Evolutionary conservation across 2,329 filamentous ascomycete genomes (phyloP).

Genomic region (Trichophyton benhamiae): DNA sequence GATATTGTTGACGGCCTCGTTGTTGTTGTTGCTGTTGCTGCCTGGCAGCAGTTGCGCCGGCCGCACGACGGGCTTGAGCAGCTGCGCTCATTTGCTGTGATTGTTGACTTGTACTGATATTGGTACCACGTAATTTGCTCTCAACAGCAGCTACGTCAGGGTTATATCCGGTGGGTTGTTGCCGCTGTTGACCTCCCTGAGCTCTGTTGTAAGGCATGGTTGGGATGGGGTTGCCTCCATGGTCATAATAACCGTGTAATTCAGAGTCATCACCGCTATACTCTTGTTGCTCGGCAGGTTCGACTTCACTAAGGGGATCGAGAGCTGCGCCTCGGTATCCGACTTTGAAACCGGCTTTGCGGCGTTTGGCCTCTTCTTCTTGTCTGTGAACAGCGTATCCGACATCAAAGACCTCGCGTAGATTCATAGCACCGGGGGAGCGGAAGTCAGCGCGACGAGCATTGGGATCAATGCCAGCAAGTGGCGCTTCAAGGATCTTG

Average conservation of each 20-base stretch:
- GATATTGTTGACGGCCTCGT: constrained; percentile 37
- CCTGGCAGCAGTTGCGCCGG: constrained; percentile 30
- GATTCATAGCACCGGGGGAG: constrained; percentile 84
- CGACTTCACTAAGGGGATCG: constrained; percentile 52
- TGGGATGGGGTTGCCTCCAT: constrained; percentile 23
- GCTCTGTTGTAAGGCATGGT: constrained; percentile 31
- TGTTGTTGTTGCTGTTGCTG: constrained; percentile 35
- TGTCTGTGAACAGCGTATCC: constrained; percentile 95
- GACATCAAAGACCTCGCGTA: constrained; percentile 95
- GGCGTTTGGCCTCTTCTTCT: constrained; percentile 86
- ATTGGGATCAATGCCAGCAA: constrained; percentile 35
- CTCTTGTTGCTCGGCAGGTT: constrained; percentile 44
- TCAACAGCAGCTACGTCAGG: constrained; percentile 62
- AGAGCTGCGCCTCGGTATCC: constrained; percentile 53
- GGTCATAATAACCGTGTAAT: constrained; percentile 30
- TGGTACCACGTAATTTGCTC: constrained; percentile 73
- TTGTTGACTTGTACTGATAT: constrained; percentile 43
- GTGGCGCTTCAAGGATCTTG: constrained; percentile 45
- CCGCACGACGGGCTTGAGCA: constrained; percentile 46
- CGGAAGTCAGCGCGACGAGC: constrained; percentile 73
- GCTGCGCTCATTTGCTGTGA: constrained; percentile 40
- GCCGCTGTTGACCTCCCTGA: constrained; percentile 16
- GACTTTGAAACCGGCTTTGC: constrained; percentile 63
- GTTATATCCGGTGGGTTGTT: constrained; percentile 50
- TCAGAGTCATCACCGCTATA: constrained; percentile 47